Base-by-base conservation (phyloP, 1,284 basidiomycete species). In the Sanguinoderma infundibulare region DNA sequence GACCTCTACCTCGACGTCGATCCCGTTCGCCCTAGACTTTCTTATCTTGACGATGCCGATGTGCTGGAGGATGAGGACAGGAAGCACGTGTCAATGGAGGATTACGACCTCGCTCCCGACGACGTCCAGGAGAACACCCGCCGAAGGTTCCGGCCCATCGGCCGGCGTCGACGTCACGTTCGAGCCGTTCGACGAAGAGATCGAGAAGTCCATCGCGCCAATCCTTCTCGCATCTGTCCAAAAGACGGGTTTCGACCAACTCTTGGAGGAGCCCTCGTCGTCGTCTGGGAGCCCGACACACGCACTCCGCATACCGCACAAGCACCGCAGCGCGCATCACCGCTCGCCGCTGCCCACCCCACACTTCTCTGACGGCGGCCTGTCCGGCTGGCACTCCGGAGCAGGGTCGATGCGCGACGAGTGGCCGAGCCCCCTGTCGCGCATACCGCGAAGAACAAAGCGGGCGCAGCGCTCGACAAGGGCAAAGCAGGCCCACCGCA, bases 1-100 rank as follows among this genome's bases (percentile, higher is more conserved):
- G n/a, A n/a, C 46, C 60, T 71, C 12, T 72, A 71, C 53, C 36
- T 67, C 14, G 69, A 69, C 38, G 54, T 67, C 12, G 62, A 68
- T 46, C 65, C 68, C 20, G 52, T 57, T 1, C 65, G 57, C 9
- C 53, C 61, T n/a, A 49, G 46, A 1, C 51, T 24, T 3, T 39
- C 58, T 7, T 57, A 61, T 2, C 22, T 56, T 1, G 53, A 57
- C 22, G 39, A 57, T 15, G 42, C 30, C 5, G 66, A 62, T 2
- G 57, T 62, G 0, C 49, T 65, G 68, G 55, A 67, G 65, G 63
- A 66, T 26, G 63, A 63, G 26, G 64, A 67, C 55, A 69, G 66
- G 51, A 66, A 66, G 59, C 63, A 69, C 46, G 44, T 66, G 38
- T 53, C 44, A 10, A 61, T 63, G 20, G n/a, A n/a, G n/a, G n/a